phyloP scores from a whole-genome alignment of 2,329 filamentous ascomycete species.

The Colletotrichum zoysiae region DNA sequence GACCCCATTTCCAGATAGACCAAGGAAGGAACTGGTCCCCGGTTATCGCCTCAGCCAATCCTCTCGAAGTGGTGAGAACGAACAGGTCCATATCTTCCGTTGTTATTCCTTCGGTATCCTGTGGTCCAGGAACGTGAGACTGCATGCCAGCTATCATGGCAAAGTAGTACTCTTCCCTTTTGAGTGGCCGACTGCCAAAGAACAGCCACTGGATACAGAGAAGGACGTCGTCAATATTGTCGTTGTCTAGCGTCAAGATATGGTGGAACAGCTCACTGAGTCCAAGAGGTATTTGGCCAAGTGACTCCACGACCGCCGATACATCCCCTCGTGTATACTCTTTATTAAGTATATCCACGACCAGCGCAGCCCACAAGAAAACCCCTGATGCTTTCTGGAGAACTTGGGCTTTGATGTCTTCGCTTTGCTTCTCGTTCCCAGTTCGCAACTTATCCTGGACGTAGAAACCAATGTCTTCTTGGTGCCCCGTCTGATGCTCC shows the following conservation, averaged over 20 bases:
- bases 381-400: not conserved
- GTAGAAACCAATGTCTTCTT: not conserved
- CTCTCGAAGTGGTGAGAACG: not conserved
- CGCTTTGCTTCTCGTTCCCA: not conserved
- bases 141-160: not conserved
- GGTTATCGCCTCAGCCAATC: not conserved
- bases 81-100: not conserved
- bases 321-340: not conserved
- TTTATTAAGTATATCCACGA: not conserved
- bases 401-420: not conserved
- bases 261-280: not conserved
- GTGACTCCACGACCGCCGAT: not conserved
- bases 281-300: not conserved
- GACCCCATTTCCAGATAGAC: too few species aligned
- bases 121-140: not conserved
- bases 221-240: not conserved
- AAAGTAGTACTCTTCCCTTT: not conserved
- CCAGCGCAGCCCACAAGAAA: not conserved
- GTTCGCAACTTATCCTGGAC: not conserved
- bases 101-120: not conserved
- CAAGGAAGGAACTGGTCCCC: too few species aligned
- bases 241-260: not conserved
- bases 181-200: not conserved
- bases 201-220: not conserved
- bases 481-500: not conserved